Base-by-base conservation (phyloP, 1,284 basidiomycete species). In the Mycosarcoma mackinlayi region DNA sequence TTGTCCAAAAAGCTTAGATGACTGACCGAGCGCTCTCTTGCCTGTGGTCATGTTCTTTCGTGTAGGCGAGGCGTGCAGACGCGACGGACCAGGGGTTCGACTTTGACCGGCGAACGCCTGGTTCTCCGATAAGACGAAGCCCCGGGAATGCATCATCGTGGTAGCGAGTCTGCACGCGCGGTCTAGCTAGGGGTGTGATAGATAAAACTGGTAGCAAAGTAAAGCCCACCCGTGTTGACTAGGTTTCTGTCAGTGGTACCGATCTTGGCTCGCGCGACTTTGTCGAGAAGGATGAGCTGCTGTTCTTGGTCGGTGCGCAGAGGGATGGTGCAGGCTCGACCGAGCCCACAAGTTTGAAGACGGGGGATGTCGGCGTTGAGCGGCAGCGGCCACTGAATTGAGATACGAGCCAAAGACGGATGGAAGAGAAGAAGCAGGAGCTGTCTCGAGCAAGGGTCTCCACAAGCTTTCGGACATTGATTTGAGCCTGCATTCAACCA, bases 41-140 rank as follows among this genome's bases (percentile, higher is more conserved):
- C 61, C 65, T 10, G 65, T 73, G 11, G 70, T 68, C 70, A 65
- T 64, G 38, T 51, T 56, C 42, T 53, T 64, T n/a, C 70, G 55
- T 3, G 46, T 64, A 8, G 70, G 65, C 14, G 70, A 73, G 10
- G 66, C 44, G 28, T 60, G 51, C 2, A 58, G 11, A 1, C 69
- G 59, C 18, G 64, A 67, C 4, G 69, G 60, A 8, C 56, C 69
- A 2, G 69, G 69, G n/a, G 69, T 73, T 18, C 64, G 38, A 3
- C 49, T 57, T 50, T 72, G 69, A 23, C 51, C 56, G 21, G 64
- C 56, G 28, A 58, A 69, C 1, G 65, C 49, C 70, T 73, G 70
- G 45, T 73, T 73, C 48, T 73, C 70, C 2, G 61, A 60, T 11
- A 63, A 55, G 24, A 63, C 65, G 40, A 73, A 73, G 16, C 65